These are phyloP conservation scores for Epichloe uncinata DNA, from an alignment of 2,329 filamentous ascomycete species.

Conservation along the genomic window DNA sequence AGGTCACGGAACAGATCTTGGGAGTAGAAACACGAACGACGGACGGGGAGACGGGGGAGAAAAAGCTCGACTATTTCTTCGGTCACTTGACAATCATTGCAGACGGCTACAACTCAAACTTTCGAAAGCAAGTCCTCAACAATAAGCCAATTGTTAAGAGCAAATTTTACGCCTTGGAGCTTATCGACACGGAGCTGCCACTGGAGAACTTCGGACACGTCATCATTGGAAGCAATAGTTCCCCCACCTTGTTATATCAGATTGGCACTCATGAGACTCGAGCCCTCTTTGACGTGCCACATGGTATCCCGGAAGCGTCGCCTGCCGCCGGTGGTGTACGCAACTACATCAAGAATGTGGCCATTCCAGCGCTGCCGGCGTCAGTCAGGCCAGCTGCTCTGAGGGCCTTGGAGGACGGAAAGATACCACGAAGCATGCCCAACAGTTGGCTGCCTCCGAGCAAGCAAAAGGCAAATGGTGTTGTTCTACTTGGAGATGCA, in stretches of 20 bases:
- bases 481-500: conserved; percentile 81
- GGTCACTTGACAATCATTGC: conserved; percentile 77
- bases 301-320: conserved; percentile 59
- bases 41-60: conserved; percentile 41
- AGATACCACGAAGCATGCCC: conserved; percentile 74
- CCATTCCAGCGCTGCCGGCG: conserved; percentile 64
- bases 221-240: conserved; percentile 56
- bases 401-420: conserved; percentile 63
- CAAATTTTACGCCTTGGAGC: conserved; percentile 87
- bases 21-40: conserved; percentile 66
- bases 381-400: conserved; percentile 60
- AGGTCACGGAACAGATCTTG: conserved; percentile 57
- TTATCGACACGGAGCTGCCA: conserved; percentile 76
- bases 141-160: conserved; percentile 58
- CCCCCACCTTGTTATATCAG: conserved; percentile 83
- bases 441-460: conserved; percentile 84
- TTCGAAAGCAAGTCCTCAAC: conserved; percentile 63
- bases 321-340: conserved; percentile 70
- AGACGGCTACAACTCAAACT: conserved; percentile 86
- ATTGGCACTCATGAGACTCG: conserved; percentile 93
- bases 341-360: conserved; percentile 65
- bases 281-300: conserved; percentile 76
- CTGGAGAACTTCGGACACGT: conserved; percentile 71
- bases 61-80: conserved; percentile 66
- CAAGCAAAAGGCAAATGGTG: conserved; percentile 41